A percentile compares a stretch with the other conserved stretches of the same genome.
phyloP scores from a whole-genome alignment of 2,329 filamentous ascomycete species.

The Blastomyces parvus region DNA sequence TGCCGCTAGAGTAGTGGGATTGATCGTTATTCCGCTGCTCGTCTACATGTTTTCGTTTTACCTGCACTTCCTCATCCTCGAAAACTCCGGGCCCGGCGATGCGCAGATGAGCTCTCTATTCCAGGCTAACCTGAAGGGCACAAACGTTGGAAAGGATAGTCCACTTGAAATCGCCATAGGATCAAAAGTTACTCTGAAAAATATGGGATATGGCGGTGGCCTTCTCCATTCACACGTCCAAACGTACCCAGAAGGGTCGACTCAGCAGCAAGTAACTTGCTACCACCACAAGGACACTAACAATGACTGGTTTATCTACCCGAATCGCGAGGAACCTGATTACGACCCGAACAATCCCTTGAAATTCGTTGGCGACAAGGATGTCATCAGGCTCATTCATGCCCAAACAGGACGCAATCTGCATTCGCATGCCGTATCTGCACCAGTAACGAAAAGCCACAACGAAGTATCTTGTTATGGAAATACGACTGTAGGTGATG shows the following conservation, averaged over 20 bases:
- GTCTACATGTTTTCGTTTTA: slow-evolving; percentile 97
- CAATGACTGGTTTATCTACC: slow-evolving; percentile 99
- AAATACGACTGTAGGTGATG: slow-evolving; percentile 88
- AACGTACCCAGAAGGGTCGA: slow-evolving; percentile 87
- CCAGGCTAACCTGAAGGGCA: slow-evolving; percentile 90
- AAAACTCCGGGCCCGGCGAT: slow-evolving; percentile 89
- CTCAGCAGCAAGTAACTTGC: slow-evolving; percentile 94
- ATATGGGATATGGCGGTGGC: slow-evolving; percentile 98
- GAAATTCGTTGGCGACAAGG: slow-evolving; percentile 65
- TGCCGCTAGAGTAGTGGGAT: slow-evolving; percentile 66
- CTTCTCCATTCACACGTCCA: slow-evolving; percentile 94
- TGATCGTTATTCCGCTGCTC: slow-evolving; percentile 79
- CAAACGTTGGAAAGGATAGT: slow-evolving; percentile 87
- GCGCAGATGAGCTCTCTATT: slow-evolving; percentile 99
- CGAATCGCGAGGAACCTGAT: slow-evolving; percentile 67
- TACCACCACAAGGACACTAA: slow-evolving; percentile 99
- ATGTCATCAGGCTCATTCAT: slow-evolving; percentile 78
- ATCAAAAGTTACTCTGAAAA: slow-evolving; percentile 87
- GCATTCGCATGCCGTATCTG: slow-evolving; percentile 83
- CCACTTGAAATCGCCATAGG: slow-evolving; percentile 85
- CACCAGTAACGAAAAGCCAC: slow-evolving; percentile 80
- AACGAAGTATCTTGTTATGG: slow-evolving; percentile 94
- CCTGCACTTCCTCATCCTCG: slow-evolving; percentile 85
- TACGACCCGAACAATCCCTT: slow-evolving; percentile 64
- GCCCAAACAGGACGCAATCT: slow-evolving; percentile 93